phyloP scores from a whole-genome alignment of 305 asterid species.

The Stenogyne calaminthoides region DNA sequence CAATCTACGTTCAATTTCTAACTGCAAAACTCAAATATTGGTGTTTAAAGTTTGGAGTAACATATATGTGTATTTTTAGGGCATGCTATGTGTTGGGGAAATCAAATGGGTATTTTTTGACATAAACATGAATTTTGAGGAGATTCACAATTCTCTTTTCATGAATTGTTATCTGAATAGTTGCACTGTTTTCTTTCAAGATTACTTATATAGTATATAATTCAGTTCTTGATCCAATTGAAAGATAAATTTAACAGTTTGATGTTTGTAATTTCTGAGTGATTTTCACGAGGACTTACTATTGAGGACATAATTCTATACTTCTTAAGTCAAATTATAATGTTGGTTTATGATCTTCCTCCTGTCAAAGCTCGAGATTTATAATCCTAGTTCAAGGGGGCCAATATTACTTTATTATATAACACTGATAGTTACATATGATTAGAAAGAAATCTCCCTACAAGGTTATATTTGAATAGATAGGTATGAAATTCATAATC shows the following conservation, averaged over 20 bases:
- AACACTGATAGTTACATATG: not conserved
- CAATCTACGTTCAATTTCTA: not conserved
- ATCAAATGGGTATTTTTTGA: not conserved
- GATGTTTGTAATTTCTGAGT: slow-evolving; percentile 13
- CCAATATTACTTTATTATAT: not conserved
- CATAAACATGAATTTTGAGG: not conserved
- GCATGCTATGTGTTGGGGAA: not conserved
- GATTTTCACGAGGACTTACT: not conserved
- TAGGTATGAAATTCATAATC: not conserved
- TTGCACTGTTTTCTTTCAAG: slow-evolving; percentile 4
- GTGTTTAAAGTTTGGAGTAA: slow-evolving; percentile 1
- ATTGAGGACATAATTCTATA: not conserved
- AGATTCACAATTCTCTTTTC: not conserved
- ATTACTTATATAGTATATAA: not conserved
- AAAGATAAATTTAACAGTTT: not conserved
- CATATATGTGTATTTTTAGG: not conserved
- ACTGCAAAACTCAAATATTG: slow-evolving; percentile 9
- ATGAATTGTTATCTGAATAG: slow-evolving; percentile 6
- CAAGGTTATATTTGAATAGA: not conserved
- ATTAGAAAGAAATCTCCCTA: not conserved
- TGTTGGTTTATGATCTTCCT: not conserved
- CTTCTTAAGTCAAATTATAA: slow-evolving; percentile 1
- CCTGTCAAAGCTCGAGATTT: not conserved
- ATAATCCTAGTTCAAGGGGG: slow-evolving; percentile 9
- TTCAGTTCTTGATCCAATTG: not conserved